Evolutionary conservation across 306 rosid species (phyloP), one percentile per base, ranked within the genome.

Genomic region (Pyrus communis): DNA sequence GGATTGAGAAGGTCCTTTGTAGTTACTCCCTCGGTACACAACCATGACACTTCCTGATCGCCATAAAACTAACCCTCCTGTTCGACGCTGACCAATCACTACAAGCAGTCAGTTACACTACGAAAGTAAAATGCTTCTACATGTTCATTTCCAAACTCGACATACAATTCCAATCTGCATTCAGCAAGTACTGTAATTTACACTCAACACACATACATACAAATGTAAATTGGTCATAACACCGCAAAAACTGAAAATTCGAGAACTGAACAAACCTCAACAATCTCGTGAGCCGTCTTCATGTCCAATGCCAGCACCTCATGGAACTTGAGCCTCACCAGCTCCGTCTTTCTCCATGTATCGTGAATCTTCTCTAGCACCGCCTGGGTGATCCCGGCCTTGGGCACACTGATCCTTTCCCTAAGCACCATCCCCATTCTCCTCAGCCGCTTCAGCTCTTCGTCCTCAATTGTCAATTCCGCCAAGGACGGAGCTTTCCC

Each of bases 261-360:
- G 60, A 72, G 31, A 70, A 62, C 33, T 17, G 14, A 73, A 79
- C 87, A 35, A 75, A 90, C 98, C 98, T 92, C 92, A 15, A 95
- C 97, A 51, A 92, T 90, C 76, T 87, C 89, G 54, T 89, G 98
- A 23, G 93, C 99, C 3, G 93, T 84, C 85, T 91, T 96, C 96
- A 92, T 96, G 77, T 95, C 93, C 22, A 83, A 84, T 1, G 97
- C 93, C 52, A 96, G 96, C 18, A 77, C 83, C 79, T 96, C 97
- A 71, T 96, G 93, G 78, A 96, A 96, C 84, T 96, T 96, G 75
- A 96, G 99, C 86, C 90, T 85, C 9, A 89, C 98, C 67, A 96
- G 25, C 84, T 92, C 98, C 79, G 86, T 88, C 86, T 79, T 87
- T 77, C 87, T 89, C 99, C 99, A 96, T 0, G 71, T 86, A 17